Evolutionary conservation across 441 rosid genomes (phyloP).

Genomic region (Pelargonium myrrhifolium): DNA sequence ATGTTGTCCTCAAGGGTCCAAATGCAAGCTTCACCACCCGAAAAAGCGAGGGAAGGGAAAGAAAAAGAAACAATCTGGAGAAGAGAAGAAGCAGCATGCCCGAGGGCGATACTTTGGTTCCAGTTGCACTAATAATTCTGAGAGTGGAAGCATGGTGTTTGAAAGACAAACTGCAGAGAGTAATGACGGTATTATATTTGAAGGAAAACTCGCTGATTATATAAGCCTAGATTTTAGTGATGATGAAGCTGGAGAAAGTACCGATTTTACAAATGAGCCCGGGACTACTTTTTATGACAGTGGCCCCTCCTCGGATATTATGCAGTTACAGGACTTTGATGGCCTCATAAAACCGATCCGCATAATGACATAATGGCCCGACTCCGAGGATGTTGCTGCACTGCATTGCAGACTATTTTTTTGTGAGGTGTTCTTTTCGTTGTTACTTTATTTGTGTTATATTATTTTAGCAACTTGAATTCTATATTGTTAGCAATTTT

Average conservation of each 20-base stretch:
- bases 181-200: slow-evolving; percentile 18
- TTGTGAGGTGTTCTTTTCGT: neutral
- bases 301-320: slow-evolving; percentile 30
- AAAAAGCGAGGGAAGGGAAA: slow-evolving; percentile 53
- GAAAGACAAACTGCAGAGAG: slow-evolving; percentile 25
- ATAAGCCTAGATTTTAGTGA: slow-evolving; percentile 46
- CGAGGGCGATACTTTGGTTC: slow-evolving; percentile 67
- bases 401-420: neutral
- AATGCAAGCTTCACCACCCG: slow-evolving; percentile 94
- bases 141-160: slow-evolving; percentile 25
- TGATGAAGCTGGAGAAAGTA: slow-evolving; percentile 33
- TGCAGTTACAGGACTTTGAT: slow-evolving; percentile 33
- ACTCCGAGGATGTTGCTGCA: too few species aligned
- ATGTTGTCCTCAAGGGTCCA: slow-evolving; percentile 67
- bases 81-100: slow-evolving; percentile 32
- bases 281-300: slow-evolving; percentile 23
- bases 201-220: slow-evolving; percentile 39
- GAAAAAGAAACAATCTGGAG: slow-evolving; percentile 50
- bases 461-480: neutral
- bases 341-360: slow-evolving; percentile 56
- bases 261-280: slow-evolving; percentile 20
- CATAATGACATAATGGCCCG: slow-evolving; percentile 32
- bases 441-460: neutral
- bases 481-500: slow-evolving; percentile 23
- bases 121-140: slow-evolving; percentile 14